Evolutionary conservation across 805 yeast genomes (phyloP), one percentile per base, ranked within the genome.

Genomic region (Starmera amethionina): DNA sequence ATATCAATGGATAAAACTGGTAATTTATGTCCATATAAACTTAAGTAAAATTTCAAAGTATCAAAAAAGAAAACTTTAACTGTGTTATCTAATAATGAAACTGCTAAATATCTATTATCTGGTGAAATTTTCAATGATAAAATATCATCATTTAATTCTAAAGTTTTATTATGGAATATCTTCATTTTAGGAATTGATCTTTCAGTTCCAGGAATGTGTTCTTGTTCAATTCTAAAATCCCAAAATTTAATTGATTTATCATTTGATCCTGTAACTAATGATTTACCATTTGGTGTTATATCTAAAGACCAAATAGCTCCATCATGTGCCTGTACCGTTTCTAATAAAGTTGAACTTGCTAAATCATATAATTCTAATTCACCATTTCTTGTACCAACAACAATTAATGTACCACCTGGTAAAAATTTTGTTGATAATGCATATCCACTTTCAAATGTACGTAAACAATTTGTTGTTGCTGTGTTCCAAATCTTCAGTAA

Each of bases 1-100:
- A 93, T 88, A 58, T 93, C 98, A 49, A 93, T 75, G 3, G 96
- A 82, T 40, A 93, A 68, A 3, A 93, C 98, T 1, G 98, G 98
- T 45, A 93, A 72, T 58, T 90, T 93, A 62, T 93, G 99, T 32
- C 99, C 99, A 54, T 93, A 93, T 44, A 93, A 68, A 54, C 90
- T 85, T 47, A 93, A 68, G 63, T 73, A 93, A 54, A 93, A 82
- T 63, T 90, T 93, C 58, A 89, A 70, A 12, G 94, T 69, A 56
- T 90, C 97, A 39, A 79, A 68, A 58, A 82, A 90, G 53, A 93
- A 87, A 15, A 93, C 93, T 62, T 93, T 94, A 35, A 93, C 96
- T n/a, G 96, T 93, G 58, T 82, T 88, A 59, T 93, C 96, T 48
- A 90, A 68, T 41, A 93, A 65, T 2, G 97, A 83, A 5, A 84